Evolutionary conservation across 192 early-diverging fungal species (phyloP), one percentile per base, ranked within the genome.

Genomic region (Tieghemiomyces parasiticus): DNA sequence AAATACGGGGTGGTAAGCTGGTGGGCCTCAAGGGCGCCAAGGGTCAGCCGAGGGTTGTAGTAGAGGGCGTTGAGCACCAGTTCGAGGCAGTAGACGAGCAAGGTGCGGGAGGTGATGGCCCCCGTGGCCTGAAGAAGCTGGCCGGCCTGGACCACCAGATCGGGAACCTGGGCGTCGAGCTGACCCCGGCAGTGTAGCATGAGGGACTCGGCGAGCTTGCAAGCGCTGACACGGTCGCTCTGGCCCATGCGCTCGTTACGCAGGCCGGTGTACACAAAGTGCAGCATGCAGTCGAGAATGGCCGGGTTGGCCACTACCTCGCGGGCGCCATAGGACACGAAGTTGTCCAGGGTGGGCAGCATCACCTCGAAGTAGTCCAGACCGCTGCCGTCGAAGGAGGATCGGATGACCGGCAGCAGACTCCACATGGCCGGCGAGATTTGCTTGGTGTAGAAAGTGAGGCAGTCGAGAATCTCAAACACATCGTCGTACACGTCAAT

Each of bases 331-430:
- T 84, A 91, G 9, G 83, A 78, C 44, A 95, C 82, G 61, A 84
- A 95, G 75, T 95, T 93, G 67, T 93, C 90, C 50, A 98, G 77
- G 26, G 84, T 83, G n/a, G 86, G 86, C 31, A 88, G 63, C 79
- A 98, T 92, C 64, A 92, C 91, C 46, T 90, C 85, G 68, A 89
- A 86, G 67, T 88, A 93, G 67, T 93, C 92, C 45, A 80, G 74
- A 34, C 85, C 87, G 63, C 85, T 85, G 45, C 73, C 78, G 74
- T 85, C 89, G 74, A 93, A 89, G 45, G 87, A 75, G 35, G 63
- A 64, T 73, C 87, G 86, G 55, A 93, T 80, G 61, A 79, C 56
- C 14, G 56, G 56, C 72, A 93, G 87, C 60, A 94, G 67, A 35
- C 71, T 70, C 92, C 90, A 98, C 69, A 89, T 89, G 60, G 71